Conservation (phyloP, 441 rosid species). For the Gossypium trilobum region DNA sequence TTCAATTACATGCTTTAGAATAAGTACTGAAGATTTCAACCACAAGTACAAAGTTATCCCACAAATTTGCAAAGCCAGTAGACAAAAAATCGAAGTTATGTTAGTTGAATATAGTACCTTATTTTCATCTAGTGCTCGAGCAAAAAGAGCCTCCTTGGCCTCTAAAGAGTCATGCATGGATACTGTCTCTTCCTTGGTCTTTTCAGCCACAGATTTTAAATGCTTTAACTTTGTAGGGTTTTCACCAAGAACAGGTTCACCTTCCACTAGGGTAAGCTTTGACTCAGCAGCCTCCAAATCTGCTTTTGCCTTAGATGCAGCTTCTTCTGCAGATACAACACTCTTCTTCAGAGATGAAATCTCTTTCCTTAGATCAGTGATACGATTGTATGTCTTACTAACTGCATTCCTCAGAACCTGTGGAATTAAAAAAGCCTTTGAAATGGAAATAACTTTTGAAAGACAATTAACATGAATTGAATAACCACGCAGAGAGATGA, state of each 20-base stretch:
- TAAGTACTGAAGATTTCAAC: neutral
- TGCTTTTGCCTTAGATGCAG: conserved; percentile 57
- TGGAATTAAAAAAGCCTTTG: neutral
- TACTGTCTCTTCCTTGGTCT: conserved; percentile 52
- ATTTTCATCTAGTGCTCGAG: conserved; percentile 72
- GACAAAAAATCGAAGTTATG: neutral
- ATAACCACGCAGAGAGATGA: neutral
- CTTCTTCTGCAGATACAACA: conserved; percentile 59
- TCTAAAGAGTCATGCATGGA: conserved; percentile 63
- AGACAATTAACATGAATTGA: neutral
- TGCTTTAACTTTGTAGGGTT: conserved; percentile 77
- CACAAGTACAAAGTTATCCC: neutral
- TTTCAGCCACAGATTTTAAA: conserved; percentile 62
- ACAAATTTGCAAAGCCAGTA: neutral
- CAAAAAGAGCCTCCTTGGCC: conserved; percentile 86
- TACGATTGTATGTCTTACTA: conserved; percentile 82
- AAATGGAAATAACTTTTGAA: neutral
- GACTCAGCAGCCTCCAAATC: conserved; percentile 78
- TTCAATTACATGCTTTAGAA: neutral
- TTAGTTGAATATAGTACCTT: conserved; percentile 43
- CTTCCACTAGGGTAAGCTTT: conserved; percentile 72
- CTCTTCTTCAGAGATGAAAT: conserved; percentile 55
- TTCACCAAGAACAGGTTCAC: conserved; percentile 89
- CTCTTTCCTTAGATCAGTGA: conserved; percentile 86
- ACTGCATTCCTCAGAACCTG: conserved; percentile 91